Evolutionary conservation across 176 grass and related monocot species (phyloP).

Genomic region (Avena eriantha): DNA sequence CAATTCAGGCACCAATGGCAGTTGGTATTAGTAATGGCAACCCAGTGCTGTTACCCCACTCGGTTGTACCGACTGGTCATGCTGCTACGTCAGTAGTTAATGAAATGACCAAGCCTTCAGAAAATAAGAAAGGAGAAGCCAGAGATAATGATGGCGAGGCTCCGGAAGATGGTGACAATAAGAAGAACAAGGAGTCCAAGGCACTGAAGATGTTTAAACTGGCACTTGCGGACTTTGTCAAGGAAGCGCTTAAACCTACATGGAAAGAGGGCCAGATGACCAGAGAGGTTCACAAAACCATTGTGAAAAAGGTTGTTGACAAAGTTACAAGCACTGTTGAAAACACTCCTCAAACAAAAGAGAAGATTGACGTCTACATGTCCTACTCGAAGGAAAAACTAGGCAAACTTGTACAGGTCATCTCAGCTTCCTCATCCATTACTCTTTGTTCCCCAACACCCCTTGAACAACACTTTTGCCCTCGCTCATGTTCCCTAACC

Average conservation of each 20-base stretch:
- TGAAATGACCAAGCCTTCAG: constrained; percentile 44
- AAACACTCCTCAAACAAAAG: constrained; percentile 80
- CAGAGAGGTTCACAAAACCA: constrained; percentile 90
- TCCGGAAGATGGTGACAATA: constrained; percentile 58
- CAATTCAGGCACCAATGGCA: constrained; percentile 42
- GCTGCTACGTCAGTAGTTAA: constrained; percentile 41
- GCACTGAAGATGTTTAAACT: constrained; percentile 83
- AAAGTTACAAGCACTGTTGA: constrained; percentile 88
- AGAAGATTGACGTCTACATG: constrained; percentile 93
- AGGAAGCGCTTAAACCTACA: constrained; percentile 87
- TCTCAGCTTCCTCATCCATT: background rate
- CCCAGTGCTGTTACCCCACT: constrained; percentile 36
- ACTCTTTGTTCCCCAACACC: background rate
- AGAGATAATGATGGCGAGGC: constrained; percentile 54
- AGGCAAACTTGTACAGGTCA: constrained; percentile 88
- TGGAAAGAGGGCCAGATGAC: constrained; percentile 98
- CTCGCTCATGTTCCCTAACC: background rate
- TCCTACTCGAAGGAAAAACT: constrained; percentile 82
- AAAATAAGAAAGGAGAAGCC: constrained; percentile 57
- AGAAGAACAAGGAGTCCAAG: constrained; percentile 76
- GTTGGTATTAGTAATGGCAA: constrained; percentile 44
- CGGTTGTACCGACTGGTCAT: constrained; percentile 11
- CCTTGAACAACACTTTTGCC: background rate
- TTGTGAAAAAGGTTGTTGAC: constrained; percentile 97
- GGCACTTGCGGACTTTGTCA: constrained; percentile 84